Evolutionary conservation across 768 basidiomycete genomes (phyloP).

Genomic region (Leccinum truebloodii): DNA sequence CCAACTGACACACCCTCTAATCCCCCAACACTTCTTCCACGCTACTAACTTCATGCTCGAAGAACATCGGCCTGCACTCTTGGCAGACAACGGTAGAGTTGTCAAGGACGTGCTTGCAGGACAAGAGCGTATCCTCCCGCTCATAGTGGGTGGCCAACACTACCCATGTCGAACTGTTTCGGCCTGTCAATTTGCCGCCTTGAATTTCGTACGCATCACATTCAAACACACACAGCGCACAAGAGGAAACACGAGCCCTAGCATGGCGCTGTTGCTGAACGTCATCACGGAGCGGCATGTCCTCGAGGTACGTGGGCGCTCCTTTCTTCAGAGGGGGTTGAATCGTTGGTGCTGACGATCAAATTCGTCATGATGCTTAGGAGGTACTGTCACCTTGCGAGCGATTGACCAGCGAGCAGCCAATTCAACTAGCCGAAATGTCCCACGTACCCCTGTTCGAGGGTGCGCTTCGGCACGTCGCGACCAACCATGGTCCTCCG

Average conservation of each 20-base stretch:
- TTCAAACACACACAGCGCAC: slow-evolving; percentile 30
- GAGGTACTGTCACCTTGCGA: slow-evolving; percentile 53
- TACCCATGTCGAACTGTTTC: slow-evolving; percentile 42
- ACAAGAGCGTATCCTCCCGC: slow-evolving; percentile 39
- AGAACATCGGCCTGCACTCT: slow-evolving; percentile 12
- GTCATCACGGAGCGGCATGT: slow-evolving; percentile 14
- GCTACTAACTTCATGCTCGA: slow-evolving; percentile 11
- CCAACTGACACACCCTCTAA: neutral
- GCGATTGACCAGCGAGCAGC: slow-evolving; percentile 44
- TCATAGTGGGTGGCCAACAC: slow-evolving; percentile 44
- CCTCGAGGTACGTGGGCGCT: slow-evolving; percentile 22
- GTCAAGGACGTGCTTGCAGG: slow-evolving; percentile 31
- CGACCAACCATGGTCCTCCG: slow-evolving; percentile 38
- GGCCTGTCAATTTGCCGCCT: slow-evolving; percentile 60
- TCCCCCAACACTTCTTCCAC: neutral
- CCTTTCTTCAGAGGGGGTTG: too few species aligned
- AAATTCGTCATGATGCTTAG: slow-evolving; percentile 30
- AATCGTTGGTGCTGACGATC: neutral
- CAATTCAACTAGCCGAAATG: slow-evolving; percentile 55
- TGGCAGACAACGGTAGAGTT: slow-evolving; percentile 11
- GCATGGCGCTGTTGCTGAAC: slow-evolving; percentile 14
- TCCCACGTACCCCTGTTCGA: slow-evolving; percentile 48
- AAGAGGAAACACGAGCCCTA: neutral
- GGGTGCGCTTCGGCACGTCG: slow-evolving; percentile 27
- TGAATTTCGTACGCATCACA: slow-evolving; percentile 58